Conservation (phyloP, 2,329 filamentous ascomycete genomes). For the Hirsutella minnesotensis region DNA sequence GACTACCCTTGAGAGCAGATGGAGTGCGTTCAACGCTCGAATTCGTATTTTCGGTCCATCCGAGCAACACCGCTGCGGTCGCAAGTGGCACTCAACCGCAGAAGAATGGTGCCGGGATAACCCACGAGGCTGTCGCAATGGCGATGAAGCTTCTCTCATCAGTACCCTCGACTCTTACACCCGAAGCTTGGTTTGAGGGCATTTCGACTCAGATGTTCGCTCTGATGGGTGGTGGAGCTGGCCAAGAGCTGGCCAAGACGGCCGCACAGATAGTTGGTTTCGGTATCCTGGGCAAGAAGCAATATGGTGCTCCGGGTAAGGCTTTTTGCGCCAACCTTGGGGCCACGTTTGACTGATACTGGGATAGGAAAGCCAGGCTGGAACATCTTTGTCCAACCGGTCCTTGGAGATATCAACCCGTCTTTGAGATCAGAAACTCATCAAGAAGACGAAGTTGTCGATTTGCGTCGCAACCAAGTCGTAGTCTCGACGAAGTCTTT, state of each 20-base stretch:
- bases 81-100: conserved; percentile 32
- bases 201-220: conserved; percentile 49
- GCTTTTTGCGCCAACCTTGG: too few species aligned
- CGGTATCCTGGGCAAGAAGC: conserved; percentile 52
- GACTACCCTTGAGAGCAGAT: conserved; percentile 46
- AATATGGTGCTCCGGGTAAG: conserved; percentile 49
- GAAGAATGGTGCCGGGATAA: conserved; percentile 50
- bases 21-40: conserved; percentile 59
- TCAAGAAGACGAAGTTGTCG: conserved; percentile 23
- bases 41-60: conserved; percentile 59
- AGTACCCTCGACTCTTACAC: conserved; percentile 40
- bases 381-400: conserved; percentile 47
- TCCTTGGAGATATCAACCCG: conserved; percentile 40
- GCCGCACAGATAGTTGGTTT: conserved; percentile 32
- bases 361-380: conserved; percentile 43
- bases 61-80: conserved; percentile 32
- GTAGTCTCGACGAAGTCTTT: conserved; percentile 37
- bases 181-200: conserved; percentile 47
- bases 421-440: conserved; percentile 11
- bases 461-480: conserved; percentile 29
- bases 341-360: background rate
- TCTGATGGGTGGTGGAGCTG: conserved; percentile 45
- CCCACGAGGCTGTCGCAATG: conserved; percentile 54
- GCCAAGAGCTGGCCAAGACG: conserved; percentile 21
- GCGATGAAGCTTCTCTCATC: conserved; percentile 49